Evolutionary conservation across 345 rosid species (phyloP), one percentile per base, ranked within the genome.

Genomic region (Gynandropsis gynandra): DNA sequence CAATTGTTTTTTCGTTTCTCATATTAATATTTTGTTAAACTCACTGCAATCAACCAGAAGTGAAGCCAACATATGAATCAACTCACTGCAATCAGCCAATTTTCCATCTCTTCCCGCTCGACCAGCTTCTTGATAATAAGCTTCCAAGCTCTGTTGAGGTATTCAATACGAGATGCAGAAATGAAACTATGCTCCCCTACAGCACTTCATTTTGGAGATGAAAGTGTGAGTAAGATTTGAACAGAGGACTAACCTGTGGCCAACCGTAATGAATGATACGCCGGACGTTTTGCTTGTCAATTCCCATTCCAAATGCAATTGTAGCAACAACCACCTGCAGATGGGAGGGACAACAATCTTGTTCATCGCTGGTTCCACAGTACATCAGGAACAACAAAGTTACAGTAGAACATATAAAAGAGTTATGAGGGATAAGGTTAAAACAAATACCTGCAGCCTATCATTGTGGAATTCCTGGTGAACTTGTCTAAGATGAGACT

Each of bases 61-160:
- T n/a, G n/a, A 51, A 19, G 46, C 20, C 7, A 6, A 31, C 1
- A 9, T 29, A 49, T 29, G 7, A 16, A 50, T 48, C 16, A 52
- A 42, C 95, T 73, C 63, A 85, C 97, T 67, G 52, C 97, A 89
- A 50, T 85, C 85, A 37, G 97, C 83, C 58, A 74, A 63, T 63
- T 83, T 73, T 19, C 95, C 95, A 67, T 89, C 97, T 64, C 97
- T 80, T 76, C 97, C 95, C 65, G 95, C 92, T 72, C 97, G 95
- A 45, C 97, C 97, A 38, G 93, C 89, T 81, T 89, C 97, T 79
- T 89, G 97, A 76, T 89, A 83, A 69, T 89, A 89, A 42, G 95
- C 93, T 69, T 89, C 97, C 63, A 85, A 60, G 70, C 93, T 81
- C 97, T 89, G 83, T 57, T 29, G 4, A 37, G 53, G 18, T 31